Percentiles rank a stretch among this genome's conserved stretches.
phyloP scores from a whole-genome alignment of 345 rosid genomes.

The Physaria fendleri region DNA sequence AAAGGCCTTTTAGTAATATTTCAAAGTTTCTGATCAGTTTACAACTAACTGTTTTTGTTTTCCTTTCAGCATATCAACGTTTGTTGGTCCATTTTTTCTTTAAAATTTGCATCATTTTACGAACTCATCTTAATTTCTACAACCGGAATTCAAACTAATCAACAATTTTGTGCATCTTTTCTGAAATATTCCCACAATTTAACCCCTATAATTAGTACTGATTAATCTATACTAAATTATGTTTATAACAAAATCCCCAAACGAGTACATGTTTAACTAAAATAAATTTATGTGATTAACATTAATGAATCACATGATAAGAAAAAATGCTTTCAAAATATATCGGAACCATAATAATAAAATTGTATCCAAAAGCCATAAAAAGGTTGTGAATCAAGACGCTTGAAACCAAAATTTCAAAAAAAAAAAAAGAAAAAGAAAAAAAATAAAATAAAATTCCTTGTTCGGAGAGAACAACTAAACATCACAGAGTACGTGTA shows the following conservation, averaged over 20 bases:
- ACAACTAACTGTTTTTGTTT: not conserved
- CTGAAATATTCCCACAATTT: not conserved
- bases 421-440: too few species aligned
- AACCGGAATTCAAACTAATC: not conserved
- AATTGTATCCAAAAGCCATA: not conserved
- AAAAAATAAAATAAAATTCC: too few species aligned
- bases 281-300: not conserved
- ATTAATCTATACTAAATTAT: not conserved
- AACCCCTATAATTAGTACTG: not conserved
- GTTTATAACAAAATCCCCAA: not conserved
- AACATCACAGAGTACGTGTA: not conserved
- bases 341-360: not conserved
- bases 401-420: not conserved
- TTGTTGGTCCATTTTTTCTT: not conserved
- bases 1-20: constrained; percentile 2
- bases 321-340: not conserved
- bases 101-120: not conserved
- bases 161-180: not conserved
- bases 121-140: not conserved
- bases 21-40: not conserved
- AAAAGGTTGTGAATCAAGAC: not conserved
- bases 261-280: too few species aligned
- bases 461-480: not conserved
- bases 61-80: not conserved
- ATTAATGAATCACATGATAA: not conserved